Base-by-base conservation (phyloP, 2,329 filamentous ascomycete species). In the Colletotrichum lini region DNA sequence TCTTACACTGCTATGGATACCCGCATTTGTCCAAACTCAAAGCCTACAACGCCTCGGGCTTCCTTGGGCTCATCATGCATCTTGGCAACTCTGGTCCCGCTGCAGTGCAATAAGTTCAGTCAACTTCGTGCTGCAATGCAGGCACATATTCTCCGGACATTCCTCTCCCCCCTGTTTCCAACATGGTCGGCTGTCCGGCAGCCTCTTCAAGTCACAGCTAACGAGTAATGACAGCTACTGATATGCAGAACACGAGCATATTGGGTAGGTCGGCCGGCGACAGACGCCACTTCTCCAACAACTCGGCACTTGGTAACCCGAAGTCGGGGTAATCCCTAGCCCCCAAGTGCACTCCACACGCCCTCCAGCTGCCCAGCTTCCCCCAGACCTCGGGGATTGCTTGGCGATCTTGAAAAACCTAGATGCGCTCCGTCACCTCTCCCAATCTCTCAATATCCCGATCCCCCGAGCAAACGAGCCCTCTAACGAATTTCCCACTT, bases 251-350 rank as follows among this genome's bases (percentile, higher is more conserved):
- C 12, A 35, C 16, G 5, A 52, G 26, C 66, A 26, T 8, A n/a
- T 47, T 30, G 21, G 61, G 62, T 42, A 66, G 56, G 42, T 40
- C 26, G 26, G 26, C 26, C 26, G 26, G 26, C 64, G 45, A 42
- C 44, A 49, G 45, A 35, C 52, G 35, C 50, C 53, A 15, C n/a
- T 60, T 6, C 47, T 45, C 65, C 45, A 52, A 23, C 26, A 30
- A 30, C 45, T 68, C 68, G 58, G 58, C 38, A 26, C 26, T 42
- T 49, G 40, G 45, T 67, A 63, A 38, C 58, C 68, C 64, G 45
- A 68, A 54, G 57, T 68, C 45, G 58, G 52, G 58, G 40, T 23
- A 54, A 49, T 44, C 61, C 61, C 54, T 54, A 9, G 15, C 26
- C 38, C 60, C 47, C 35, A 30, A 23, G 35, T 10, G n/a, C 15